phyloP scores from a whole-genome alignment of 148 eudicot species.

The Fagopyrum tataricum region DNA sequence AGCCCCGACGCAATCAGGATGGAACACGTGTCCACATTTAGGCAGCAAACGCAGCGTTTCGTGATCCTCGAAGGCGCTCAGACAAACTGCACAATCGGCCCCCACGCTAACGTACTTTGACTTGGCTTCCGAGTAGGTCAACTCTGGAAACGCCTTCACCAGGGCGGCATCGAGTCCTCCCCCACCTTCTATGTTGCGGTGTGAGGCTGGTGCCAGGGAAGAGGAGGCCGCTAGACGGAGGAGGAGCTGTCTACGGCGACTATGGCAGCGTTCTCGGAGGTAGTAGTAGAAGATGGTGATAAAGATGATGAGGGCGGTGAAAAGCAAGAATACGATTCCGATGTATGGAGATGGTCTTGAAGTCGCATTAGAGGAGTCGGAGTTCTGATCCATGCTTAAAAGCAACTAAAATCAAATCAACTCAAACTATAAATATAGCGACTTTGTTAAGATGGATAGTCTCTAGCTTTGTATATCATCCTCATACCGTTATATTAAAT shows the following conservation, averaged over 20 bases:
- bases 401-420: too few relatives aligned
- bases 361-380: background rate
- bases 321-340: constrained; percentile 9
- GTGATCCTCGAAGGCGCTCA: constrained; percentile 21
- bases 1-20: constrained; percentile 29
- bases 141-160: constrained; percentile 21
- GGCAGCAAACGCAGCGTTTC: constrained; percentile 31
- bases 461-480: too few relatives aligned
- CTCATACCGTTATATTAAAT: too few relatives aligned
- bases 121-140: constrained; percentile 15
- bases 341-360: background rate
- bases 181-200: background rate
- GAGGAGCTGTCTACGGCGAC: background rate
- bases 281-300: constrained; percentile 9
- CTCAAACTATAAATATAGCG: too few relatives aligned
- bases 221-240: constrained; percentile 6
- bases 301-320: constrained; percentile 5
- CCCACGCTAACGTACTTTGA: constrained; percentile 8
- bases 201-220: background rate
- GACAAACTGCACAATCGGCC: constrained; percentile 30
- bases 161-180: constrained; percentile 22
- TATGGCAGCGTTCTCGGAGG: constrained; percentile 10
- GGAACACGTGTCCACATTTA: constrained; percentile 35
- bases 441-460: too few relatives aligned
- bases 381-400: background rate